phyloP scores from a whole-genome alignment of 192 early-diverging fungal genomes.

The Backusella liffmaniae region DNA sequence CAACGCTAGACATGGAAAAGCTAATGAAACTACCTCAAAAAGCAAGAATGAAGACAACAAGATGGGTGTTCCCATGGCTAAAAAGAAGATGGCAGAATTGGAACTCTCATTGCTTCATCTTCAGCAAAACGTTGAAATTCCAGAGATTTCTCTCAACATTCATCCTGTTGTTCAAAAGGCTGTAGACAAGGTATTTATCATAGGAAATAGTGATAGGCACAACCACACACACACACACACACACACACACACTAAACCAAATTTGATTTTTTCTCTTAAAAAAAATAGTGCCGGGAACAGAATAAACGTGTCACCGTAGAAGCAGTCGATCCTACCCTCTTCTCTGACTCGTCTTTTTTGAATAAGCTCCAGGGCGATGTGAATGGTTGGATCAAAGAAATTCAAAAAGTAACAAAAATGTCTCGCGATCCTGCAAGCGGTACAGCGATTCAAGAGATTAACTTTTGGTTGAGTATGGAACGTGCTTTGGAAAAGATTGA shows the following conservation, averaged over 20 bases:
- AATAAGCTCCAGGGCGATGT: slow-evolving; percentile 96
- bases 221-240: too few relatives aligned
- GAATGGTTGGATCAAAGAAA: slow-evolving; percentile 99
- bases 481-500: slow-evolving; percentile 89
- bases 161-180: slow-evolving; percentile 79
- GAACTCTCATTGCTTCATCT: slow-evolving; percentile 92
- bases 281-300: slow-evolving; percentile 58
- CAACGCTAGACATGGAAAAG: slow-evolving; percentile 58
- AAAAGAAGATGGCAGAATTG: slow-evolving; percentile 98
- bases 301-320: slow-evolving; percentile 70
- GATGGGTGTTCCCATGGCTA: slow-evolving; percentile 92
- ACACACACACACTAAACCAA: too few relatives aligned
- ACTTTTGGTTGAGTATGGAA: slow-evolving; percentile 99
- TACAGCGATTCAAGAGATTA: slow-evolving; percentile 96
- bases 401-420: slow-evolving; percentile 97
- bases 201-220: neutral
- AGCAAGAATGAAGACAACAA: slow-evolving; percentile 70
- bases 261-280: neutral
- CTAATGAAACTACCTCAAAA: slow-evolving; percentile 39
- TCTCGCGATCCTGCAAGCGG: slow-evolving; percentile 89
- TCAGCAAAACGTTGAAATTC: slow-evolving; percentile 99
- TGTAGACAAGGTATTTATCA: slow-evolving; percentile 48
- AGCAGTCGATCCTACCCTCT: slow-evolving; percentile 63
- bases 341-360: slow-evolving; percentile 82
- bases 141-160: slow-evolving; percentile 83